Percentiles rank a stretch among this genome's conserved stretches.
These are phyloP conservation scores for Lasiodiplodia gonubiensis DNA, from an alignment of 2,329 filamentous ascomycete species.

Conservation along the genomic window DNA sequence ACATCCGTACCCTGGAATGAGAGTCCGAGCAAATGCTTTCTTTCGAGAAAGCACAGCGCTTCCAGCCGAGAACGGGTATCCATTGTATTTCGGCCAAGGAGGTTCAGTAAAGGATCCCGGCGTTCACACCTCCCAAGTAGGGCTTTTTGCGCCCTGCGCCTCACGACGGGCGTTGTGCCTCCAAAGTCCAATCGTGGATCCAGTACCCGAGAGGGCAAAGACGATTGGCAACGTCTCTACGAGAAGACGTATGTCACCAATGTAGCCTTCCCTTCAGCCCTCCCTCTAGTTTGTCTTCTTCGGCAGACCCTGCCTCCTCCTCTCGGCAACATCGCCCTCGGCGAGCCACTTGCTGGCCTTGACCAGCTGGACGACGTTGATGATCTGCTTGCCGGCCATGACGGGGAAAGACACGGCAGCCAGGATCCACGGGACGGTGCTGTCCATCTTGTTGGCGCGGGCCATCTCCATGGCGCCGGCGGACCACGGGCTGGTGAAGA, in stretches of 20 bases:
- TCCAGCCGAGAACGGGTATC: neutral
- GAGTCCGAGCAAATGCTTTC: neutral
- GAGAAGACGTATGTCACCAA: neutral
- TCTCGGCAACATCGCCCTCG: conserved; percentile 79
- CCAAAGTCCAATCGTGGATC: neutral
- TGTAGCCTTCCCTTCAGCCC: no score
- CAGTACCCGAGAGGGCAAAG: neutral
- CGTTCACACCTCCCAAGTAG: neutral
- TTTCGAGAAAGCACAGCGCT: neutral
- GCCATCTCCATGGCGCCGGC: conserved; percentile 91
- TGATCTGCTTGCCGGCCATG: conserved; percentile 89
- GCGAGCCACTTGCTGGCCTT: conserved; percentile 92
- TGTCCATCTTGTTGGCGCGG: conserved; percentile 79
- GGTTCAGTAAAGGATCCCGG: neutral
- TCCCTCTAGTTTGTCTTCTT: conserved; percentile 39
- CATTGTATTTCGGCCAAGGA: neutral
- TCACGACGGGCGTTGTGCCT: neutral
- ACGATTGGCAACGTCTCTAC: neutral
- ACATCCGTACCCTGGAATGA: neutral
- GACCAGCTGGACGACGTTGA: conserved; percentile 92
- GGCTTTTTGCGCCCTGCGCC: neutral
- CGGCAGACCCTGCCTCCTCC: conserved; percentile 53
- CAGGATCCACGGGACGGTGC: conserved; percentile 74
- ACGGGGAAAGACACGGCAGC: conserved; percentile 80
- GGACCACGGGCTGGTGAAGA: conserved; percentile 89